These are phyloP conservation scores for Cryptococcus maquisensis DNA, from an alignment of 1,284 basidiomycete species.

Conservation along the genomic window DNA sequence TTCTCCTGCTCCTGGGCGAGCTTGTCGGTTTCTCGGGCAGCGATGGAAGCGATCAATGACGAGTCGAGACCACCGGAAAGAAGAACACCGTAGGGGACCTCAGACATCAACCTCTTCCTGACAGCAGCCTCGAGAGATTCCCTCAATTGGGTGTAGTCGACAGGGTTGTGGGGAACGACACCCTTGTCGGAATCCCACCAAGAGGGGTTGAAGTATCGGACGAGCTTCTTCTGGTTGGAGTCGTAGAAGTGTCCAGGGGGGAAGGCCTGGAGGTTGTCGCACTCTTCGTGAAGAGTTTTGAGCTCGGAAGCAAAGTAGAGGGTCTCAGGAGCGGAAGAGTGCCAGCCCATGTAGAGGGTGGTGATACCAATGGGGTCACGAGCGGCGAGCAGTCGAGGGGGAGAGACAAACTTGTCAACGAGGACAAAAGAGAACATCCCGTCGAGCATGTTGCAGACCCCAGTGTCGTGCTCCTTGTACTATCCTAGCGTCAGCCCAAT, in stretches of 20 bases:
- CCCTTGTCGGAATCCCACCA: conserved; percentile 78
- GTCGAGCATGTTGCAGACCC: conserved; percentile 74
- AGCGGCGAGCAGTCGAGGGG: conserved; percentile 87
- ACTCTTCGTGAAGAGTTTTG: conserved; percentile 87
- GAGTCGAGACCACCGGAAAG: conserved; percentile 94
- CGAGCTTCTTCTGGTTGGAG: conserved; percentile 68
- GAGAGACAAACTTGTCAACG: conserved; percentile 84
- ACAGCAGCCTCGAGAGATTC: conserved; percentile 88
- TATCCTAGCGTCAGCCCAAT: conserved; percentile 41
- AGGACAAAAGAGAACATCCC: conserved; percentile 99
- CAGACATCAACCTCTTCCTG: conserved; percentile 94
- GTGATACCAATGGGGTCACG: conserved; percentile 98
- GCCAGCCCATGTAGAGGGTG: conserved; percentile 95
- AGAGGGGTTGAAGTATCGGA: conserved; percentile 75
- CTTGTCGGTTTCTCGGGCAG: conserved; percentile 94
- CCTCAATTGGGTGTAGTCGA: conserved; percentile 68
- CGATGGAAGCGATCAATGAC: conserved; percentile 92
- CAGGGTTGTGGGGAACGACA: conserved; percentile 61
- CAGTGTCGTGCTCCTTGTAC: conserved; percentile 79
- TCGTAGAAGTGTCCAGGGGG: conserved; percentile 96
- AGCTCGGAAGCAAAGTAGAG: conserved; percentile 95
- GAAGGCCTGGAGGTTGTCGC: conserved; percentile 92
- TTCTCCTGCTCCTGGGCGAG: conserved; percentile 74
- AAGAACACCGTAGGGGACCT: conserved; percentile 97
- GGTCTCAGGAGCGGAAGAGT: conserved; percentile 74